Conservation (phyloP, 495 filamentous ascomycete genomes). For the Emericellopsis terricola region DNA sequence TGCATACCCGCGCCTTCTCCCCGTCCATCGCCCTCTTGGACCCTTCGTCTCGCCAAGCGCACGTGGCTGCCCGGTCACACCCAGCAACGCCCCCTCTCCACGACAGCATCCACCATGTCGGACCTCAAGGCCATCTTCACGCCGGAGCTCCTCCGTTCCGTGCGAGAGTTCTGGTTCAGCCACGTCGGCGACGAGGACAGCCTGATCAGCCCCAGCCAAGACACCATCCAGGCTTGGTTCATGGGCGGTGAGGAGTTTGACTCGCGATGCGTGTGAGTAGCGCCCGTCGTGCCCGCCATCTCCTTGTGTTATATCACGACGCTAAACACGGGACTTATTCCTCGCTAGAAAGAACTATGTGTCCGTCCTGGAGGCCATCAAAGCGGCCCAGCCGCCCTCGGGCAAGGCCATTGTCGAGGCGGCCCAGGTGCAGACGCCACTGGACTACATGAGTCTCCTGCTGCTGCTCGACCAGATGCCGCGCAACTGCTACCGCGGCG, state of each 20-base stretch:
- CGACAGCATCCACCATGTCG: not conserved
- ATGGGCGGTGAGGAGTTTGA: not conserved
- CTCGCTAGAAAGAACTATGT: not conserved
- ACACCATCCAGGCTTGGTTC: slow-evolving; percentile 2
- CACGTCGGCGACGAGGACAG: not conserved
- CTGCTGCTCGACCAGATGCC: slow-evolving; percentile 9
- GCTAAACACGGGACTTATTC: not conserved
- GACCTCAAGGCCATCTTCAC: not conserved
- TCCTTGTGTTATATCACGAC: not conserved
- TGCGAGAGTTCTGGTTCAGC: slow-evolving; percentile 3
- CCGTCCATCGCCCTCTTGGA: too few species aligned
- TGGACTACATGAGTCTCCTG: slow-evolving; percentile 8
- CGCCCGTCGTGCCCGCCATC: not conserved
- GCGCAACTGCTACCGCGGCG: slow-evolving; percentile 8
- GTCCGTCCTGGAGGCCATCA: not conserved
- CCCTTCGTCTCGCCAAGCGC: too few species aligned
- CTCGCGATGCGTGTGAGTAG: slow-evolving; percentile 1
- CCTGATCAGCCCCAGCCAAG: not conserved
- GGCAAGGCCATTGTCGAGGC: slow-evolving; percentile 4
- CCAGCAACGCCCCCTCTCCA: too few species aligned
- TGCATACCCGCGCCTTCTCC: too few species aligned
- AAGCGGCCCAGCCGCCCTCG: not conserved
- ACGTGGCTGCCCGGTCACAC: too few species aligned
- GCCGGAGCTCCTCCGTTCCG: not conserved
- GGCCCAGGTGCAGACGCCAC: slow-evolving; percentile 1